Evolutionary conservation across 805 yeast species (phyloP), one percentile per base, ranked within the genome.

Genomic region (Cyberlindnera samutprakarnensis): DNA sequence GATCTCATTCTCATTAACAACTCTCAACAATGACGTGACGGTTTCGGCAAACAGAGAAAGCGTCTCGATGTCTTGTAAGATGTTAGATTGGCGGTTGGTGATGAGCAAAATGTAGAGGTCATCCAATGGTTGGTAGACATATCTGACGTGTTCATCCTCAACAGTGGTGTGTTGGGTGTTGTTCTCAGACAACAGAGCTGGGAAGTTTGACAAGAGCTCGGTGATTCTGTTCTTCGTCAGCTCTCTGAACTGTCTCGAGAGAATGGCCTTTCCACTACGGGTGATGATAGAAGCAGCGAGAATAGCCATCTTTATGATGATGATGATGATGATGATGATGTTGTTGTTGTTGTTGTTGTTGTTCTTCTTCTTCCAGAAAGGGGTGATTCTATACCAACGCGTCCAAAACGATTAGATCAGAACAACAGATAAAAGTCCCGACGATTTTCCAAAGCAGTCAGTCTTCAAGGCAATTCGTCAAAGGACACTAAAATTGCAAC

Each of bases 221-320:
- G 92, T 78, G 49, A 88, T 87, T 45, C 94, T 69, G 51, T 88
- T 94, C 52, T 79, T 79, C 30, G 83, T 67, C 46, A 92, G 61
- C 41, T 86, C 96, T 40, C 76, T 72, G 63, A 90, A 92, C 62
- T 87, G 97, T 53, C 99, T 76, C 17, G 96, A 84, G 30, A 92
- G 64, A 45, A 92, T 73, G 16, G 96, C 84, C 49, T 87, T 90
- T 37, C 98, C 98, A 37, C 86, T 80, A 49, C 88, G 85, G 25
- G 95, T 80, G 59, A 96, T 84, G 48, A 92, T 83, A 26, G 96
- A 83, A 29, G 95, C 96, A 33, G 98, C 95, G 54, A 90, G 67
- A 32, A 83, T 86, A 41, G 75, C 88, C 94, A 66, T 66, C 22
- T 24, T 32, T 7, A n/a, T n/a, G n/a, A n/a, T n/a, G n/a, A n/a